Conservation (phyloP, 2,329 filamentous ascomycete species). For the Plenodomus tracheiphilus region DNA sequence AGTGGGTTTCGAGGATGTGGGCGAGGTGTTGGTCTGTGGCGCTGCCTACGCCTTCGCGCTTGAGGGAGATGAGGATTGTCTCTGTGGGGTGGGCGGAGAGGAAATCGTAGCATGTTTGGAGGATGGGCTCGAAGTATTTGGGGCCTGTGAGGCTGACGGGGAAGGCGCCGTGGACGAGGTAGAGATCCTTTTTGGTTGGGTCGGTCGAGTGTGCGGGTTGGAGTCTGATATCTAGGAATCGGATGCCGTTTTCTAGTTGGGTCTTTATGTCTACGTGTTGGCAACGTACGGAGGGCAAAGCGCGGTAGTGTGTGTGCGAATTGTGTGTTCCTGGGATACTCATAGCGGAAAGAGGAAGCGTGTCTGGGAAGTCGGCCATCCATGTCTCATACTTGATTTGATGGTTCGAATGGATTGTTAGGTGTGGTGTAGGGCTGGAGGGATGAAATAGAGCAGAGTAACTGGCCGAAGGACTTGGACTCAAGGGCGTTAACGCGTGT, state of each 20-base stretch:
- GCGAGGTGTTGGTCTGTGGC: constrained; percentile 79
- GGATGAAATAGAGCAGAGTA: constrained; percentile 51
- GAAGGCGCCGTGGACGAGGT: constrained; percentile 88
- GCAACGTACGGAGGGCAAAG: constrained; percentile 90
- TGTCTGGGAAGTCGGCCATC: constrained; percentile 78
- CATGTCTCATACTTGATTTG: constrained; percentile 67
- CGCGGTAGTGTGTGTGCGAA: constrained; percentile 79
- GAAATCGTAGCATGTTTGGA: constrained; percentile 73
- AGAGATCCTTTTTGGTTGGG: constrained; percentile 65
- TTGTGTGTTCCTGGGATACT: constrained; percentile 97
- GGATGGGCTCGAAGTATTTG: constrained; percentile 76
- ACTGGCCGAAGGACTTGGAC: constrained; percentile 43
- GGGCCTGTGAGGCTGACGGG: constrained; percentile 81
- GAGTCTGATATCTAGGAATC: constrained; percentile 91
- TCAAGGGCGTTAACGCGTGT: constrained; percentile 44
- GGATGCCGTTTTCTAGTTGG: constrained; percentile 87
- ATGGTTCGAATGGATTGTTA: constrained; percentile 34
- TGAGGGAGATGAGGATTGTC: constrained; percentile 82
- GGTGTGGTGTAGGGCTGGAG: constrained; percentile 47
- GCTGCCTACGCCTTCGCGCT: constrained; percentile 84
- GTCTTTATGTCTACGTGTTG: constrained; percentile 76
- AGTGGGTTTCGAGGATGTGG: constrained; percentile 72
- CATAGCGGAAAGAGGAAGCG: constrained; percentile 74
- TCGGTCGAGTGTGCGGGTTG: constrained; percentile 64
- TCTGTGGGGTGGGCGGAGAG: constrained; percentile 78